Evolutionary conservation across 805 yeast genomes (phyloP), one percentile per base, ranked within the genome.

Genomic region (Candida saitoana): DNA sequence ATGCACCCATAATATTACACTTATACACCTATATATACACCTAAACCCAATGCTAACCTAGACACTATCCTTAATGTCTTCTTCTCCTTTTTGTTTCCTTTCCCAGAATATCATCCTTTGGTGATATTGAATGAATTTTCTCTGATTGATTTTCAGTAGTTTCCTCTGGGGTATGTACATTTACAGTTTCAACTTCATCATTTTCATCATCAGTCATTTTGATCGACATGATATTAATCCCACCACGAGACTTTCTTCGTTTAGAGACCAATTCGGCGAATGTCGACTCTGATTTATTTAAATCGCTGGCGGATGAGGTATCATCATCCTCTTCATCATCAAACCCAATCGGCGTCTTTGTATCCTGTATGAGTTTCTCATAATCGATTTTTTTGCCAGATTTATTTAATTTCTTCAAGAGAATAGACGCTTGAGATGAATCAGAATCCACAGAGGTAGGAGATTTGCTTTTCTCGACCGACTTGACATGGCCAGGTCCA

Each of bases 371-470:
- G 41, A 71, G 41, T 25, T 47, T 40, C 30, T 61, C 57, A 47
- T 57, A 66, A 16, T 61, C 68, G 16, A 55, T 63, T 32, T 57
- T 56, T 2, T 61, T 57, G 0, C 71, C 71, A 18, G 54, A 59
- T 22, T 57, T 56, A 5, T 65, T 56, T 16, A 70, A 41, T 45
- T 66, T 69, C 44, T 63, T 64, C 64, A 68, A 60, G 15, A 69
- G 19, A 22, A 22, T 36, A 16, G 15, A 20, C 5, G 38, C 19
- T 16, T 36, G 30, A 4, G 30, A 24, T 24, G 30, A 25, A 11
- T 14, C 19, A 9, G 12, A 29, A 7, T n/a, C 25, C 5, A 4
- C 5, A 14, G 5, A 9, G 11, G 11, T 5, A 9, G 4, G 11
- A n/a, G 14, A 16, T 36, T n/a, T n/a, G 15, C 6, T 15, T 5